Conservation (phyloP, 1,284 basidiomycete species). For the Austropuccinia psidii region DNA sequence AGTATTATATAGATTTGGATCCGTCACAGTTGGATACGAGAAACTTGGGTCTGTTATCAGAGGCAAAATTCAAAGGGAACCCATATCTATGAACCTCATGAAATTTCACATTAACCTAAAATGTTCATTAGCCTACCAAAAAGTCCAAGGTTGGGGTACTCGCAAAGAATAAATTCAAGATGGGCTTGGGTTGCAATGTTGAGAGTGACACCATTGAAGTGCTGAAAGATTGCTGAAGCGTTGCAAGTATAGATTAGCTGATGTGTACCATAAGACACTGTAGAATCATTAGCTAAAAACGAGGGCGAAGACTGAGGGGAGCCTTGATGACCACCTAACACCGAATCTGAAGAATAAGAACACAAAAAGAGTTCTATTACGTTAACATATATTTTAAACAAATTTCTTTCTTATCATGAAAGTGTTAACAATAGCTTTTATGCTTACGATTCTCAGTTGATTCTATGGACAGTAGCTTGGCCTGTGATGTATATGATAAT, state of each 20-base stretch:
- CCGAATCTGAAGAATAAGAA: too few relatives aligned
- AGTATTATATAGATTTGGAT: conserved; percentile 18
- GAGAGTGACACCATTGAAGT: conserved; percentile 26
- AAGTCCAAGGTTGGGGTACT: conserved; percentile 16
- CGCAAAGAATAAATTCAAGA: conserved; percentile 25
- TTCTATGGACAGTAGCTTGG: too few relatives aligned
- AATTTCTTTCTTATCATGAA: too few relatives aligned
- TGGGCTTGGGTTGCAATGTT: conserved; percentile 18
- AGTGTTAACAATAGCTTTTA: too few relatives aligned
- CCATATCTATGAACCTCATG: too few relatives aligned
- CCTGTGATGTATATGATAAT: too few relatives aligned
- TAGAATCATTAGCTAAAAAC: not conserved
- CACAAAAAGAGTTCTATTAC: too few relatives aligned
- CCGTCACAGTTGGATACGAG: conserved; percentile 9
- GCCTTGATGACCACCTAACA: too few relatives aligned
- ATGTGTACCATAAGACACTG: not conserved
- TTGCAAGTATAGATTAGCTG: conserved; percentile 13
- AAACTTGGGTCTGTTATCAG: not conserved
- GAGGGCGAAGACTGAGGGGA: not conserved
- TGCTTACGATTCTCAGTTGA: too few relatives aligned
- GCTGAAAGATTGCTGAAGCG: conserved; percentile 7
- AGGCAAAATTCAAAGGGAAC: too few relatives aligned
- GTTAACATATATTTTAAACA: too few relatives aligned
- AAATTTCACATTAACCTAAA: not conserved
- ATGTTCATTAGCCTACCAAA: not conserved